Conservation (phyloP, 352 stramenopile genomes). For the Globisporangium canariense region DNA sequence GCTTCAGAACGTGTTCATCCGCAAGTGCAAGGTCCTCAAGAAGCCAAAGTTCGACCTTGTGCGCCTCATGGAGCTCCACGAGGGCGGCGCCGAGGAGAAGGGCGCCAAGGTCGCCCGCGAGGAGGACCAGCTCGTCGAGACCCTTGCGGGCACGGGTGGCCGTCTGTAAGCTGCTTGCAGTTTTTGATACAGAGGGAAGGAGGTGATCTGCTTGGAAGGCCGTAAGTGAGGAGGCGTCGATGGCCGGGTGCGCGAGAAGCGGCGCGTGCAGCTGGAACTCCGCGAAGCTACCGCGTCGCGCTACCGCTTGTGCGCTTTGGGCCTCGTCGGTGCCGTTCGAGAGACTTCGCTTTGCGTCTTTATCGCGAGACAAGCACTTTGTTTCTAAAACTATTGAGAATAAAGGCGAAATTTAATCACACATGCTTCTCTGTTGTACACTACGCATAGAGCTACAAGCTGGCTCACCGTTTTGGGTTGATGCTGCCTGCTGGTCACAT, state of each 20-base stretch:
- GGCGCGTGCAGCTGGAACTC: conserved; percentile 7
- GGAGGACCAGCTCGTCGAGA: conserved; percentile 86
- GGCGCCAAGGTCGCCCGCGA: conserved; percentile 87
- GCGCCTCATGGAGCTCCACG: conserved; percentile 99
- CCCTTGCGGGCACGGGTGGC: conserved; percentile 83
- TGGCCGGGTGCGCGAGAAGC: not conserved
- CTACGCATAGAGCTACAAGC: not conserved
- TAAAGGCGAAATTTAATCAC: conserved; percentile 84
- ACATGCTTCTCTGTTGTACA: conserved; percentile 7
- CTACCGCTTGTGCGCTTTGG: not conserved
- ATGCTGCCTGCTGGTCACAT: not conserved
- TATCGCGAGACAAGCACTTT: conserved; percentile 24
- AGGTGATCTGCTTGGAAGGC: conserved; percentile 12
- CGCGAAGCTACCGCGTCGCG: not conserved
- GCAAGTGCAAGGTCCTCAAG: conserved; percentile 99
- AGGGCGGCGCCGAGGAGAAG: conserved; percentile 91
- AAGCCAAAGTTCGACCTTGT: conserved; percentile 99
- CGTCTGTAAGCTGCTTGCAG: conserved; percentile 72
- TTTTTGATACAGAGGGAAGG: conserved; percentile 19
- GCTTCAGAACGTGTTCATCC: conserved; percentile 99
- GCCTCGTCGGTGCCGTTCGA: not conserved
- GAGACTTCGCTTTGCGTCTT: conserved; percentile 3
- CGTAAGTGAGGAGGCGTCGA: not conserved
- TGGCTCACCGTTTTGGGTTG: not conserved
- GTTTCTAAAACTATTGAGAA: conserved; percentile 73